Evolutionary conservation across 495 filamentous ascomycete genomes (phyloP).

Genomic region (Aspergillus leporis): DNA sequence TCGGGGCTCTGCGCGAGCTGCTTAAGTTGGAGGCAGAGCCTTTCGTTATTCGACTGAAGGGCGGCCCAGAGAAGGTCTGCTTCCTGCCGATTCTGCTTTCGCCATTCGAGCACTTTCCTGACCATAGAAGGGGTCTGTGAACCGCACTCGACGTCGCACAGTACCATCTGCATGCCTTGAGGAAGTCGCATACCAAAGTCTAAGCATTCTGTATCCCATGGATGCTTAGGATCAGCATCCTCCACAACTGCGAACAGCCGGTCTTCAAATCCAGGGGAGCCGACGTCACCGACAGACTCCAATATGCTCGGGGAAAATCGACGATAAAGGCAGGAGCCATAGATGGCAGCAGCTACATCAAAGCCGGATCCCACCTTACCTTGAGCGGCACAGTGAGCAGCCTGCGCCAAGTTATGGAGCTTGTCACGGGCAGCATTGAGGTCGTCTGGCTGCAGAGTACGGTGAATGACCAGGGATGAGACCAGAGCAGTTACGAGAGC

Average conservation of each 20-base stretch:
- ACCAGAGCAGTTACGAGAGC: slow-evolving; percentile 92
- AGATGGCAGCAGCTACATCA: slow-evolving; percentile 92
- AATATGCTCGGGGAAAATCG: slow-evolving; percentile 85
- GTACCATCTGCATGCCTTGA: slow-evolving; percentile 68
- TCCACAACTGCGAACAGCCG: slow-evolving; percentile 66
- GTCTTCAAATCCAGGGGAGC: slow-evolving; percentile 62
- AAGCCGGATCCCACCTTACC: slow-evolving; percentile 96
- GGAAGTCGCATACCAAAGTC: slow-evolving; percentile 67
- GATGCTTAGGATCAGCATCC: slow-evolving; percentile 42
- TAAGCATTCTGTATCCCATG: slow-evolving; percentile 77
- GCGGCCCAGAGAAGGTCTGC: slow-evolving; percentile 70
- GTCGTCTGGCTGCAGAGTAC: slow-evolving; percentile 67
- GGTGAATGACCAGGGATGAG: slow-evolving; percentile 70
- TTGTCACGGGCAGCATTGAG: slow-evolving; percentile 54
- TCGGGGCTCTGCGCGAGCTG: slow-evolving; percentile 37
- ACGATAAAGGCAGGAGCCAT: slow-evolving; percentile 84
- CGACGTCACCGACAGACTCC: slow-evolving; percentile 60
- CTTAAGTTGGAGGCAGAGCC: slow-evolving; percentile 62
- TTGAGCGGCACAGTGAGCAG: slow-evolving; percentile 92
- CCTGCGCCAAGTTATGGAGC: slow-evolving; percentile 91
- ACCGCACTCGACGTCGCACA: slow-evolving; percentile 96
- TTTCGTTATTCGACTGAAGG: slow-evolving; percentile 74
- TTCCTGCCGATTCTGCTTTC: slow-evolving; percentile 62
- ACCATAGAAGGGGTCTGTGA: slow-evolving; percentile 95
- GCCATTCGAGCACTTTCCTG: slow-evolving; percentile 83